Conservation (phyloP, 2,329 filamentous ascomycete genomes). For the Penicillium verrucosum region DNA sequence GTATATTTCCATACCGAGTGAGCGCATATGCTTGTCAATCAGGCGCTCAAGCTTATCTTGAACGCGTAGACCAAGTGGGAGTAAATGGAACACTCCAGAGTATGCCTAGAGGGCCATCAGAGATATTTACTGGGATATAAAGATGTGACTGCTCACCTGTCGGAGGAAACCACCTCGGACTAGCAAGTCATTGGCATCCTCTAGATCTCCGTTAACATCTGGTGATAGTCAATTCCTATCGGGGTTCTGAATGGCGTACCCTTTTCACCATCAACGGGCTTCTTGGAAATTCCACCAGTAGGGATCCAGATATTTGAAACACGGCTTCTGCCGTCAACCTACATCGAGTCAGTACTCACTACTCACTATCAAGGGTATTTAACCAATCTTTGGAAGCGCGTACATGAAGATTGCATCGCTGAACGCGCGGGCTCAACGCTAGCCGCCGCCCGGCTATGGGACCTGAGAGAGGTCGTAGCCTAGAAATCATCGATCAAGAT, state of each 20-base stretch:
- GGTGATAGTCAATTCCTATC: constrained; percentile 42
- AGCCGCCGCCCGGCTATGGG: constrained; percentile 21
- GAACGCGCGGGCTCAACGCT: constrained; percentile 16
- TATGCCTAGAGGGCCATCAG: constrained; percentile 58
- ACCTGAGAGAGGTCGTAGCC: constrained; percentile 24
- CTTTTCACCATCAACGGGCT: constrained; percentile 50
- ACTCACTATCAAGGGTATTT: constrained; percentile 1
- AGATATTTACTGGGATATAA: not conserved
- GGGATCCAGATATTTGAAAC: constrained; percentile 78
- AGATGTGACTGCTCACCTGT: constrained; percentile 51
- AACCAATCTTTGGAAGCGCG: constrained; percentile 7
- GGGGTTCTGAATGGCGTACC: constrained; percentile 22
- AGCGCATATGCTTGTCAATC: constrained; percentile 85
- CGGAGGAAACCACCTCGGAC: constrained; percentile 70
- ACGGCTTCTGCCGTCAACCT: constrained; percentile 58
- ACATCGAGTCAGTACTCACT: constrained; percentile 11
- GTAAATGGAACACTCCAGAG: constrained; percentile 85
- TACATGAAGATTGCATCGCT: constrained; percentile 41
- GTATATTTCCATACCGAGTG: constrained; percentile 54
- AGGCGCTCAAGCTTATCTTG: constrained; percentile 82
- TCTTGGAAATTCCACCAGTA: constrained; percentile 63
- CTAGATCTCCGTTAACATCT: constrained; percentile 17
- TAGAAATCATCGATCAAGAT: constrained; percentile 25
- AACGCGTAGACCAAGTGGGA: constrained; percentile 81
- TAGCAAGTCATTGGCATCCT: constrained; percentile 65